Percentiles rank a stretch among this genome's conserved stretches.
Conservation (phyloP, 345 rosid genomes). For the Pistacia integerrima region DNA sequence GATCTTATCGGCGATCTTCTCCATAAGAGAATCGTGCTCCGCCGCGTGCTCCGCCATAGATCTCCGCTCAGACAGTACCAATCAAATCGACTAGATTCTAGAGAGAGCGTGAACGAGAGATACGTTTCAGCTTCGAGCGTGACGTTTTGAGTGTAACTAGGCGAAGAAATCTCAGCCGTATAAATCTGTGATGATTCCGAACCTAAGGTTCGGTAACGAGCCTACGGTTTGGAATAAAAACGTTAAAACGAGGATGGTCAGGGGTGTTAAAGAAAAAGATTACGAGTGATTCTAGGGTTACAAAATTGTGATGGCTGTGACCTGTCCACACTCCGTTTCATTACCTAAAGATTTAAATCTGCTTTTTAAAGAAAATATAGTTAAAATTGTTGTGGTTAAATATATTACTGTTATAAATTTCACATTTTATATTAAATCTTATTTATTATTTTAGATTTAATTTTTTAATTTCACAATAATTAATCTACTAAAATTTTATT, state of each 20-base stretch:
- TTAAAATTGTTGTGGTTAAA: too few relatives aligned
- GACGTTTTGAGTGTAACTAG: background rate
- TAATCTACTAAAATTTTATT: too few relatives aligned
- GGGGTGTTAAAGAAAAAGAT: background rate
- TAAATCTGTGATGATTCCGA: constrained; percentile 18
- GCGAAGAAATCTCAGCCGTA: constrained; percentile 32
- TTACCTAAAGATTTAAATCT: too few relatives aligned
- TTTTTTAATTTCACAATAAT: too few relatives aligned
- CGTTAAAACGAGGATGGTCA: constrained; percentile 13
- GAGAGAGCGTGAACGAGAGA: background rate
- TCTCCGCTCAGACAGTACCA: constrained; percentile 12
- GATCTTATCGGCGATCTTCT: constrained; percentile 59
- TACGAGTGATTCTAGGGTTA: background rate
- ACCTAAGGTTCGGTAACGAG: constrained; percentile 27
- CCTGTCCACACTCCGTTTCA: too few relatives aligned
- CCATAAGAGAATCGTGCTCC: constrained; percentile 47
- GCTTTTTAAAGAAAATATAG: background rate
- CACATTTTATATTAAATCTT: too few relatives aligned
- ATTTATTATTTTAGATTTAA: too few relatives aligned
- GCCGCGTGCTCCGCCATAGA: constrained; percentile 47
- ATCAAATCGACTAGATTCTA: background rate
- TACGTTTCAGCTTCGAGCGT: background rate
- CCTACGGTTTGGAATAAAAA: background rate
- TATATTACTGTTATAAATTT: too few relatives aligned
- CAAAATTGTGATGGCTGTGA: constrained; percentile 8